Evolutionary conservation across 2,329 filamentous ascomycete species (phyloP), one percentile per base, ranked within the genome.

Genomic region (Grosmannia serpens): DNA sequence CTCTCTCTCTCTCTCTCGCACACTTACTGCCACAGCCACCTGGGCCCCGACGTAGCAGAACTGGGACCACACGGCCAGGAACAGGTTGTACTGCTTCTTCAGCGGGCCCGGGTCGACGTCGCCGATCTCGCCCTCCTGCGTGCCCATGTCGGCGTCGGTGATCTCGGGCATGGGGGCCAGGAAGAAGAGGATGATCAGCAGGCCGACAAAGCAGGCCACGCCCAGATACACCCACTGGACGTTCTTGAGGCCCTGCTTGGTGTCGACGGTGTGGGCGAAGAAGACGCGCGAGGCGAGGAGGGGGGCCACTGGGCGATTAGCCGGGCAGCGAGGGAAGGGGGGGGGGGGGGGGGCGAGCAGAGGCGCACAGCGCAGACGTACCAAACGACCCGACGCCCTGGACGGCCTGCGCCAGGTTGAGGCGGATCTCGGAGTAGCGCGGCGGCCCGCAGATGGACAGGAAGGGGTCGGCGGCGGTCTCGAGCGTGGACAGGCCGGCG

Each of bases 141-240:
- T 73, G 6, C 73, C 74, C 80, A 85, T 85, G 65, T 85, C 83
- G 29, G 80, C 79, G 60, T 83, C 81, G 2, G 82, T 84, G 64
- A 84, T 79, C 64, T 75, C 73, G 15, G 74, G 74, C 61, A 76
- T 70, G 10, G 71, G 70, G 13, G 75, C 76, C 58, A 85, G 75
- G 67, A 79, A 83, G 68, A 85, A 86, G 11, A 85, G 73, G 2
- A 76, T 70, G 0, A 81, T 77, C 1, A 86, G 73, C 11, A 78
- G 59, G 61, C 77, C 79, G 29, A 84, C 81, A 60, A 86, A 85
- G 62, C 74, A 73, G 2, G 82, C 83, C 35, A 85, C 82, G 5
- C 79, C 82, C 2, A 86, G 74, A 64, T 86, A 86, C 1, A 81
- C 78, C 80, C 81, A 86, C 66, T 86, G 83, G 10, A 85, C 82